These are phyloP conservation scores for Pascua sp. DNA, from an alignment of 1,284 basidiomycete species.

Conservation along the genomic window DNA sequence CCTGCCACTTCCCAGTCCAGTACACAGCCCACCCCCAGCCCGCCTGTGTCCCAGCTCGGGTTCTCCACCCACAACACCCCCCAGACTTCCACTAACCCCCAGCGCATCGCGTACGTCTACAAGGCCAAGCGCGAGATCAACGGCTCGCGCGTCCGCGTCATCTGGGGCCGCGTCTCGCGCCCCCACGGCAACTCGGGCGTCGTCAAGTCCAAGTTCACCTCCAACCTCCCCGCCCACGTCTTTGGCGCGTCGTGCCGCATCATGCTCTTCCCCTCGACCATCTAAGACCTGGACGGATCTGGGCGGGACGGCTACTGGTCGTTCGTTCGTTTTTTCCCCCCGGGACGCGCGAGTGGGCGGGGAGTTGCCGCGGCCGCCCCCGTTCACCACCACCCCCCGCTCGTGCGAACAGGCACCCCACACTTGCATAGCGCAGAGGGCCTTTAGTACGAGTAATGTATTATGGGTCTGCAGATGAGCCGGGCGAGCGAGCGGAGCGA, in stretches of 20 bases:
- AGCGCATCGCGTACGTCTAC: conserved; percentile 98
- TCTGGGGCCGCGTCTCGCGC: conserved; percentile 94
- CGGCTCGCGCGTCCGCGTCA: conserved; percentile 89
- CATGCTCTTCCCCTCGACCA: conserved; percentile 53
- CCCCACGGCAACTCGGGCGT: conserved; percentile 93
- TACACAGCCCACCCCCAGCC: too few species aligned
- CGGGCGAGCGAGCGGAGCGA: too few species aligned
- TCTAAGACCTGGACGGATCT: conserved; percentile 32
- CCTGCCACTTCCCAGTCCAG: too few species aligned
- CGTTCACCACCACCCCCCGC: too few species aligned
- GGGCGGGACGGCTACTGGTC: neutral
- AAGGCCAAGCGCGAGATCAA: conserved; percentile 87
- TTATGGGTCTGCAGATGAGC: too few species aligned
- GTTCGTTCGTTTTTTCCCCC: neutral
- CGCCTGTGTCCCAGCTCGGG: neutral
- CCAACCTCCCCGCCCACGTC: conserved; percentile 92
- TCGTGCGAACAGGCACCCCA: too few species aligned
- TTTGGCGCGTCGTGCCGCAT: conserved; percentile 94
- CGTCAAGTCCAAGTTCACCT: conserved; percentile 95
- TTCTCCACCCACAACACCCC: neutral
- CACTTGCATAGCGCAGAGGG: too few species aligned
- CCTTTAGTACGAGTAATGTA: too few species aligned
- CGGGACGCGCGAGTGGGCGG: neutral
- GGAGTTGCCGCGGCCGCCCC: too few species aligned
- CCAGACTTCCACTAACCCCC: conserved; percentile 13